Evolutionary conservation across 2,329 filamentous ascomycete species (phyloP).

Genomic region (Alternaria hordeiaustralica): DNA sequence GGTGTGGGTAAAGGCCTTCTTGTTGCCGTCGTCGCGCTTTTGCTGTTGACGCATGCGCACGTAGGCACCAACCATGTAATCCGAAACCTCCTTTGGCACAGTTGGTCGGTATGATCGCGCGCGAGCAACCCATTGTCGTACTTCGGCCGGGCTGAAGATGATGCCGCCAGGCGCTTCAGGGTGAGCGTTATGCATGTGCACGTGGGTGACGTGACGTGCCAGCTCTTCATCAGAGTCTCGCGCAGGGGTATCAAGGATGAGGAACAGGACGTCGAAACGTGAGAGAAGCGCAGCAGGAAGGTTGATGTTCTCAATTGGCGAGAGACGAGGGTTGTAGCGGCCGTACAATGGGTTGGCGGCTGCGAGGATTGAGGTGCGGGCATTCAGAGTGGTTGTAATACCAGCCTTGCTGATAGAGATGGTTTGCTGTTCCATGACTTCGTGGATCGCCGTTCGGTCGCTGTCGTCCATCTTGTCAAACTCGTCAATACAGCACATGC

Average conservation of each 20-base stretch:
- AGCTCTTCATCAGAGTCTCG: conserved; percentile 91
- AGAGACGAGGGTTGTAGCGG: conserved; percentile 96
- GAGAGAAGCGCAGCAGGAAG: conserved; percentile 95
- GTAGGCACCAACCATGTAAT: conserved; percentile 97
- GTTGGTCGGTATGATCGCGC: conserved; percentile 87
- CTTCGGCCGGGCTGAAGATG: conserved; percentile 91
- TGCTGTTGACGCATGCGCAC: conserved; percentile 92
- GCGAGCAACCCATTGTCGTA: conserved; percentile 93
- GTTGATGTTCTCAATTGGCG: conserved; percentile 98
- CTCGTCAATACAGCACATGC: conserved; percentile 85
- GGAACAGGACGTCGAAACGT: conserved; percentile 95
- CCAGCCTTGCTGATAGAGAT: conserved; percentile 90
- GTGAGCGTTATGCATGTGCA: conserved; percentile 96
- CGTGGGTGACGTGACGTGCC: conserved; percentile 92
- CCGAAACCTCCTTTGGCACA: conserved; percentile 83
- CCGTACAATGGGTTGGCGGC: conserved; percentile 97
- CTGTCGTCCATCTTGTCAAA: conserved; percentile 91
- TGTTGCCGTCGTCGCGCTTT: conserved; percentile 86
- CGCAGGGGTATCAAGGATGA: conserved; percentile 92
- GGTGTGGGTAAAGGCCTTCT: conserved; percentile 92
- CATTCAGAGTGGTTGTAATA: conserved; percentile 96
- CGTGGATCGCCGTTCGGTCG: conserved; percentile 82
- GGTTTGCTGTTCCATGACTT: conserved; percentile 89
- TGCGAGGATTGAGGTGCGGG: conserved; percentile 91
- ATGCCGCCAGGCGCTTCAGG: conserved; percentile 72